These are phyloP conservation scores for Cyphellophora attinorum DNA, from an alignment of 2,329 filamentous ascomycete genomes.

Conservation along the genomic window DNA sequence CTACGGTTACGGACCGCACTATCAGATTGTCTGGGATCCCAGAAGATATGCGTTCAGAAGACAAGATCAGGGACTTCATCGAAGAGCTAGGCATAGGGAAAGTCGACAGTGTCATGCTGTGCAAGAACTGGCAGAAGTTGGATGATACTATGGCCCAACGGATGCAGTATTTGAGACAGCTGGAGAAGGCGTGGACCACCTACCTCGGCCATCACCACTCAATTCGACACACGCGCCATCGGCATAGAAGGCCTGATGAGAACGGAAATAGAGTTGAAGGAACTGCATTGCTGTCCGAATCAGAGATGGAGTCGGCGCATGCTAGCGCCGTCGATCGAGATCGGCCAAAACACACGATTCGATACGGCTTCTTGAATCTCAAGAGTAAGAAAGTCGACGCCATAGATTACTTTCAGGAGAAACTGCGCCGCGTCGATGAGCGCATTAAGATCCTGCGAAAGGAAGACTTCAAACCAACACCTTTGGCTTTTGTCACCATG, in stretches of 20 bases:
- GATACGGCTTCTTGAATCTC: conserved; percentile 68
- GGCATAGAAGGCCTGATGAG: conserved; percentile 27
- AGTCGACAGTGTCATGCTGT: conserved; percentile 79
- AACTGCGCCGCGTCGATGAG: conserved; percentile 68
- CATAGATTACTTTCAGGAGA: conserved; percentile 89
- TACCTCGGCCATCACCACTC: conserved; percentile 47
- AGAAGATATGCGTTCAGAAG: conserved; percentile 64
- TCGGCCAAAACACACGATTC: conserved; percentile 62
- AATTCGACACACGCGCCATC: conserved; percentile 38
- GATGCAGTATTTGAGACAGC: conserved; percentile 53
- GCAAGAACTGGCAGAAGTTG: conserved; percentile 74
- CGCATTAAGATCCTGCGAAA: conserved; percentile 60
- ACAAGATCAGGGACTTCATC: conserved; percentile 74
- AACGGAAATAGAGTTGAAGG: conserved; percentile 47
- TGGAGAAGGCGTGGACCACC: conserved; percentile 78
- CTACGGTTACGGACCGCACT: conserved; percentile 90
- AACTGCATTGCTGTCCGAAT: conserved; percentile 46
- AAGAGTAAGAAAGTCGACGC: conserved; percentile 70
- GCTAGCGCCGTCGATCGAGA: conserved; percentile 34
- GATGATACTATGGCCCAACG: conserved; percentile 65
- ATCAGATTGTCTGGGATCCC: conserved; percentile 88
- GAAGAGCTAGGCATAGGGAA: conserved; percentile 82
- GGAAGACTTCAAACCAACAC: conserved; percentile 66
- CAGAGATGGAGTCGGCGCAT: conserved; percentile 28
- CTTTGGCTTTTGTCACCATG: conserved; percentile 94